Evolutionary conservation across 352 stramenopile genomes (phyloP).

Genomic region (Phytopythium delawarense): DNA sequence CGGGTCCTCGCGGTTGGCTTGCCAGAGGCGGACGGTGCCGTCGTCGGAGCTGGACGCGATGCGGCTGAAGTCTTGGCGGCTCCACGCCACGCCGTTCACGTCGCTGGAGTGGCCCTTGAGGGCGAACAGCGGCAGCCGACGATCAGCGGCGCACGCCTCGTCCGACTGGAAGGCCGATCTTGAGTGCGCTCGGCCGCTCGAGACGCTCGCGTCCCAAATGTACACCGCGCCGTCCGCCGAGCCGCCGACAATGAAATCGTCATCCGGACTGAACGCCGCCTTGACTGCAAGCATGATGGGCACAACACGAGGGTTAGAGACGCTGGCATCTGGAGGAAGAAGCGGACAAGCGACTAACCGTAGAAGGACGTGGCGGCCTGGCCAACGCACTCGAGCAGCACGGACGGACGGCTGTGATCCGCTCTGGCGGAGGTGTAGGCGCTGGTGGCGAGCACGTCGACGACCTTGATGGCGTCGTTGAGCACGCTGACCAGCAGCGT

Average conservation of each 20-base stretch:
- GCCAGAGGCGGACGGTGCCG: slow-evolving; percentile 51
- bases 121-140: slow-evolving; percentile 27
- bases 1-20: slow-evolving; percentile 14
- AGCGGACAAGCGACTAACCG: slow-evolving; percentile 12
- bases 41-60: slow-evolving; percentile 65
- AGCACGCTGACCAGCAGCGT: slow-evolving; percentile 61
- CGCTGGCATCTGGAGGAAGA: too few relatives aligned
- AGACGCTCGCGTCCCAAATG: slow-evolving; percentile 40
- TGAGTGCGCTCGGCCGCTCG: background rate
- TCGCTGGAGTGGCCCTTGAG: slow-evolving; percentile 59
- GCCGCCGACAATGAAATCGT: slow-evolving; percentile 51
- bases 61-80: slow-evolving; percentile 37
- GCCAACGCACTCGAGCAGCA: slow-evolving; percentile 36
- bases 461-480: slow-evolving; percentile 49
- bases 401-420: background rate
- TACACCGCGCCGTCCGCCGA: slow-evolving; percentile 55
- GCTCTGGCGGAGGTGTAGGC: slow-evolving; percentile 5
- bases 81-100: slow-evolving; percentile 68
- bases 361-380: slow-evolving; percentile 65
- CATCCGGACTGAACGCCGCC: slow-evolving; percentile 50
- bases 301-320: background rate
- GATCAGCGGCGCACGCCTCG: background rate
- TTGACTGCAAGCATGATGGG: slow-evolving; percentile 23
- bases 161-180: background rate
- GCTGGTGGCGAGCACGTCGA: slow-evolving; percentile 29